phyloP scores from a whole-genome alignment of 2,329 filamentous ascomycete species.

The Clarireedia monteithiana region DNA sequence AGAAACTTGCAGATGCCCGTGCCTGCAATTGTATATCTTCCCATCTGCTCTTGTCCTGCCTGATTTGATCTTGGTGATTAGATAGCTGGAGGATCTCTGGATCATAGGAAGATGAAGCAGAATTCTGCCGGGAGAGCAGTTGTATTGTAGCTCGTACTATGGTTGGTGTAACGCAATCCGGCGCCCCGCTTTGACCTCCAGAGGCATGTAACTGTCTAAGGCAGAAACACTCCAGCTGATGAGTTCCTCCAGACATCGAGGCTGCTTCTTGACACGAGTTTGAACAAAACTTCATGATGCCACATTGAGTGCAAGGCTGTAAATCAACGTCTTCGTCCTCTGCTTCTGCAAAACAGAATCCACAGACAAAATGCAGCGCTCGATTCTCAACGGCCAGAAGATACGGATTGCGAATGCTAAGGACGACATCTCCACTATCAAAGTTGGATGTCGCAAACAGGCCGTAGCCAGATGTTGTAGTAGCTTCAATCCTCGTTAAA shows the following conservation, averaged over 20 bases:
- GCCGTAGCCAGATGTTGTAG: constrained; percentile 16
- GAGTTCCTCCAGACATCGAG: constrained; percentile 39
- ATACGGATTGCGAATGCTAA: constrained; percentile 19
- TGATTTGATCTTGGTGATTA: constrained; percentile 40
- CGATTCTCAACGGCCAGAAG: constrained; percentile 24
- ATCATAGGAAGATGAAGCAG: constrained; percentile 15
- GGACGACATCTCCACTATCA: constrained; percentile 16
- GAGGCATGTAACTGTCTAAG: constrained; percentile 22
- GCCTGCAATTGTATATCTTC: constrained; percentile 41
- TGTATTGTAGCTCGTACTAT: constrained; percentile 47
- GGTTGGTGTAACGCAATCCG: constrained; percentile 34
- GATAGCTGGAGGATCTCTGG: constrained; percentile 31
- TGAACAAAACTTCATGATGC: constrained; percentile 46
- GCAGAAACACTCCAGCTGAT: constrained; percentile 46
- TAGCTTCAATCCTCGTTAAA: constrained; percentile 9
- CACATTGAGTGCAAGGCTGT: constrained; percentile 44
- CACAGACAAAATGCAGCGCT: constrained; percentile 22
- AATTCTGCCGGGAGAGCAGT: constrained; percentile 35
- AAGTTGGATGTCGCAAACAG: constrained; percentile 16
- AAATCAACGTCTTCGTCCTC: constrained; percentile 8
- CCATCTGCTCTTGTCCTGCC: constrained; percentile 30
- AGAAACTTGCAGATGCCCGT: constrained; percentile 37
- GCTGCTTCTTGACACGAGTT: constrained; percentile 44
- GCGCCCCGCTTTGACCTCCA: background rate
- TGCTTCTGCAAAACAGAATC: constrained; percentile 19